Conservation (phyloP, 176 grass and related monocot species). For the Carex littledalei region DNA sequence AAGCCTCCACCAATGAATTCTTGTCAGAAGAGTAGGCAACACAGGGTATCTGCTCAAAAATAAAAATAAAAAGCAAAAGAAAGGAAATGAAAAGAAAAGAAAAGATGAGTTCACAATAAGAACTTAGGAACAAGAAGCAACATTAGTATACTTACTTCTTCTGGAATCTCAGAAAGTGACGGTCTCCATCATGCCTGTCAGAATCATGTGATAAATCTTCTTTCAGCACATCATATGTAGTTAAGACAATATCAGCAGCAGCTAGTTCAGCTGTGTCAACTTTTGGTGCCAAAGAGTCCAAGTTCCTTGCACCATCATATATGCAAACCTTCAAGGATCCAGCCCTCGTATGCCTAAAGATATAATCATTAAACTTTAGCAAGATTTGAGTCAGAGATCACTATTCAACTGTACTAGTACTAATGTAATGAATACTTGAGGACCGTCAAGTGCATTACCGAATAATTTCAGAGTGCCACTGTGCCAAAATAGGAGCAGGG, state of each 20-base stretch:
- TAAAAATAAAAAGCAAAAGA: neutral
- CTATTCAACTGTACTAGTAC: neutral
- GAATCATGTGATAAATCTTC: constrained; percentile 97
- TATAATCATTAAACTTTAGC: constrained; percentile 19
- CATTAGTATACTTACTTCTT: constrained; percentile 55
- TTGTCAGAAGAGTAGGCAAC: constrained; percentile 84
- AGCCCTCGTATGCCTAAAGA: constrained; percentile 68
- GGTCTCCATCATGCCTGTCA: constrained; percentile 83
- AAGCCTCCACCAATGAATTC: constrained; percentile 85
- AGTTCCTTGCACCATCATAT: constrained; percentile 93
- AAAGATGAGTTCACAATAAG: neutral
- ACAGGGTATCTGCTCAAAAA: constrained; percentile 60
- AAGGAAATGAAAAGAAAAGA: neutral
- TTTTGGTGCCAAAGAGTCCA: constrained; percentile 34
- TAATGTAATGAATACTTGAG: constrained; percentile 17
- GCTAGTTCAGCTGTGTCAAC: constrained; percentile 55
- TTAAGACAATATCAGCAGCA: constrained; percentile 81
- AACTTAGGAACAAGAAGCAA: neutral
- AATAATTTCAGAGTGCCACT: constrained; percentile 90
- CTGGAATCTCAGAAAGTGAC: constrained; percentile 78
- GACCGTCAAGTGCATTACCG: constrained; percentile 45
- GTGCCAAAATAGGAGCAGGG: constrained; percentile 74
- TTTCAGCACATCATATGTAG: constrained; percentile 94
- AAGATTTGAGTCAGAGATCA: constrained; percentile 23
- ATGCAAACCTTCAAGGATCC: constrained; percentile 83